Evolutionary conservation across 1,284 basidiomycete genomes (phyloP).

Genomic region (Leccinum subatratum): DNA sequence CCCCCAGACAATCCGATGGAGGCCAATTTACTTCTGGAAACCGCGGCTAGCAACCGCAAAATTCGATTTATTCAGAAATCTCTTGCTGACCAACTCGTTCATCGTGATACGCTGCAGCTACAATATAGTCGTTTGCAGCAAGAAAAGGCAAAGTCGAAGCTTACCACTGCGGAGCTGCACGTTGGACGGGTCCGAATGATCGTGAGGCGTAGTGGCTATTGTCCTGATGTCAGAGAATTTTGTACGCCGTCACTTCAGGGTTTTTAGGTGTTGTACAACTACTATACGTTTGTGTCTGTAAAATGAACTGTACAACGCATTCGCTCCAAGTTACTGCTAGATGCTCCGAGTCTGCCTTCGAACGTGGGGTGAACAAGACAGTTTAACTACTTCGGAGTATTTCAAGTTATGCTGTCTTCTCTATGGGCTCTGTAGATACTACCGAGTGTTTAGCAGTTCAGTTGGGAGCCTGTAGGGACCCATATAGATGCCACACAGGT

Average conservation of each 20-base stretch:
- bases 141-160: not conserved
- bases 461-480: not conserved
- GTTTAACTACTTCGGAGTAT: not conserved
- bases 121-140: not conserved
- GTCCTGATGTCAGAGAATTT: not conserved
- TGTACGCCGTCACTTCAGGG: not conserved
- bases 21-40: not conserved
- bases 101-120: not conserved
- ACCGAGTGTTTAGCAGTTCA: not conserved
- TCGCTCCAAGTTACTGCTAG: not conserved
- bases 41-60: not conserved
- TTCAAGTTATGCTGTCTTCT: not conserved
- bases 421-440: not conserved
- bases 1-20: not conserved
- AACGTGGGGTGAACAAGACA: not conserved
- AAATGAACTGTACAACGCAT: not conserved
- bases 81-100: not conserved
- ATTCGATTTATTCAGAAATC: not conserved
- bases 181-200: not conserved
- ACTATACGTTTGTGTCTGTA: not conserved
- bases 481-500: not conserved
- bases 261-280: not conserved
- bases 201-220: not conserved
- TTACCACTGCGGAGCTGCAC: not conserved
- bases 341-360: too few relatives aligned